These are phyloP conservation scores for Eruca vesicaria DNA, from an alignment of 441 rosid species.

Conservation along the genomic window DNA sequence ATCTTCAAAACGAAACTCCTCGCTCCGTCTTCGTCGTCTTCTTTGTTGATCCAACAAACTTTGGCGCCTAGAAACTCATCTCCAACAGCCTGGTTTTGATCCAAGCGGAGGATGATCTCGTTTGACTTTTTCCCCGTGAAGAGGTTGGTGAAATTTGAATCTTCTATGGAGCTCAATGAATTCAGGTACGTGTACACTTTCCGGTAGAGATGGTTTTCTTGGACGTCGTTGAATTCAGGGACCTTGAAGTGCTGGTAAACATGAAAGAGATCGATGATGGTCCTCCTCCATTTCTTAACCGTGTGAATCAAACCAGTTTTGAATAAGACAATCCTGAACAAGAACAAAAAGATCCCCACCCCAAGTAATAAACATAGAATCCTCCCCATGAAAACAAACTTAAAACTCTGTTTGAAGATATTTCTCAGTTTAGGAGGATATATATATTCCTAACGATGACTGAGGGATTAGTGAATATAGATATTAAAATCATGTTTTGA, in stretches of 20 bases:
- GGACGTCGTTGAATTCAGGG: slow-evolving; percentile 68
- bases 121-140: slow-evolving; percentile 58
- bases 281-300: slow-evolving; percentile 55
- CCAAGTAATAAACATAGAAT: slow-evolving; percentile 28
- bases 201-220: slow-evolving; percentile 60
- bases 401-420: not conserved
- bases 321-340: slow-evolving; percentile 51
- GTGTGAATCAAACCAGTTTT: slow-evolving; percentile 61
- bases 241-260: slow-evolving; percentile 69
- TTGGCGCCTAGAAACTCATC: slow-evolving; percentile 77
- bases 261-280: slow-evolving; percentile 50
- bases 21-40: slow-evolving; percentile 4
- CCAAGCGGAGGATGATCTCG: slow-evolving; percentile 69
- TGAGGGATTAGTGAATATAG: not conserved
- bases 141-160: slow-evolving; percentile 78
- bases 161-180: slow-evolving; percentile 66
- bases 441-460: not conserved
- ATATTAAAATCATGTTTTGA: slow-evolving; percentile 12
- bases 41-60: slow-evolving; percentile 61
- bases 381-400: slow-evolving; percentile 33
- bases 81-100: slow-evolving; percentile 54
- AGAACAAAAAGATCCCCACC: slow-evolving; percentile 28
- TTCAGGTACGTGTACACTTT: slow-evolving; percentile 58
- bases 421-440: not conserved
- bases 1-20: slow-evolving; percentile 55